A percentile compares a stretch with the other conserved stretches of the same genome.
Evolutionary conservation across 2,329 filamentous ascomycete species (phyloP).

Genomic region (Akanthomyces lecanii): DNA sequence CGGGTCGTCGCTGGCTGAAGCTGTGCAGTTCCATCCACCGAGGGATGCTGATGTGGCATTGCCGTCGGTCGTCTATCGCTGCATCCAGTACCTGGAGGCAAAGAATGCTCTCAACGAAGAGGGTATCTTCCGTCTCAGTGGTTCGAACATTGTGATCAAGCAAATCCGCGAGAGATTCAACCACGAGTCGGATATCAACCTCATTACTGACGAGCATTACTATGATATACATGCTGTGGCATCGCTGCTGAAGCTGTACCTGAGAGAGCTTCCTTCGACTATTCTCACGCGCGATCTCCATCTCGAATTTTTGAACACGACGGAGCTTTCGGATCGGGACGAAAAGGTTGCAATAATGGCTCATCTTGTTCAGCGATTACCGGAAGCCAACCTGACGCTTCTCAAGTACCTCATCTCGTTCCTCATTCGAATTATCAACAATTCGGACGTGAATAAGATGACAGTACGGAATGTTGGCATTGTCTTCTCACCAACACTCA

Average conservation of each 20-base stretch:
- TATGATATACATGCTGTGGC: conserved; percentile 96
- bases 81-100: conserved; percentile 83
- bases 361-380: conserved; percentile 74
- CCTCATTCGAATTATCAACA: conserved; percentile 87
- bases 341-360: conserved; percentile 77
- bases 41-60: conserved; percentile 68
- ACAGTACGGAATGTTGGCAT: conserved; percentile 96
- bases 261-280: conserved; percentile 85
- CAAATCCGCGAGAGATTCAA: conserved; percentile 90
- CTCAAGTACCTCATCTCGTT: conserved; percentile 83
- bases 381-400: conserved; percentile 73
- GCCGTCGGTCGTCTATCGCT: conserved; percentile 91
- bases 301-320: conserved; percentile 78
- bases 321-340: conserved; percentile 68
- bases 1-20: conserved; percentile 78
- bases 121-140: conserved; percentile 93
- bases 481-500: conserved; percentile 94
- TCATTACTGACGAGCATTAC: conserved; percentile 76
- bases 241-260: conserved; percentile 87
- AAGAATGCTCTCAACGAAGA: conserved; percentile 83
- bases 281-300: conserved; percentile 90
- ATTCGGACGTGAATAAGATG: conserved; percentile 93
- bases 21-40: conserved; percentile 75
- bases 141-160: conserved; percentile 94
- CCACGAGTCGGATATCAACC: conserved; percentile 82